Evolutionary conservation across 176 grass and related monocot species (phyloP).

Genomic region (Avena insularis): DNA sequence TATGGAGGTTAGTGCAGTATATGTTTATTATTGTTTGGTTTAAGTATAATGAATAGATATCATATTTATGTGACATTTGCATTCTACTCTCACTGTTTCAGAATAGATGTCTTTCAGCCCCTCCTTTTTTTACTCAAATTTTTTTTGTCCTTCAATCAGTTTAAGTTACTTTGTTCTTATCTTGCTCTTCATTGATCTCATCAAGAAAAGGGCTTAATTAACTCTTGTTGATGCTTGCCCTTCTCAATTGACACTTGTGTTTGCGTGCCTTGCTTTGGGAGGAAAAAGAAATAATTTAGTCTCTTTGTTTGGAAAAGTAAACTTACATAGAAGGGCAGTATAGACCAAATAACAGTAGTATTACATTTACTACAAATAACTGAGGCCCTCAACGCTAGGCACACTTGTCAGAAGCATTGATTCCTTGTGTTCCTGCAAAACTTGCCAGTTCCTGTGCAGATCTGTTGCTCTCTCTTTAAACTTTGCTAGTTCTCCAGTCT

Average conservation of each 20-base stretch:
- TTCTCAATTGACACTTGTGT: constrained; percentile 9
- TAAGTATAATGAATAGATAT: not conserved
- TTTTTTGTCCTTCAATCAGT: constrained; percentile 6
- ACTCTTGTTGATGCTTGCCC: not conserved
- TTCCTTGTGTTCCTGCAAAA: not conserved
- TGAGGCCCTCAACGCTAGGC: not conserved
- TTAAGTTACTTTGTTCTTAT: not conserved
- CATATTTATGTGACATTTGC: not conserved
- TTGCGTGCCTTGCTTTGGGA: not conserved
- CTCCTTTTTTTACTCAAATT: not conserved
- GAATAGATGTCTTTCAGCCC: not conserved
- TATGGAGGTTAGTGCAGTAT: not conserved
- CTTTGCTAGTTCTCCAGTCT: not conserved
- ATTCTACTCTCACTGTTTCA: not conserved
- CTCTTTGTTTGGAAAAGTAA: not conserved
- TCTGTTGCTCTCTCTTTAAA: not conserved
- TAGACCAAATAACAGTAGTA: not conserved
- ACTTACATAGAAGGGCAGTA: not conserved
- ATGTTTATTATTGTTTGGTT: not conserved
- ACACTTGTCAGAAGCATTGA: not conserved
- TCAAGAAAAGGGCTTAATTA: not conserved
- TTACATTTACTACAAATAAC: not conserved
- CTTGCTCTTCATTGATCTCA: not conserved
- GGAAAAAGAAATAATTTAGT: not conserved
- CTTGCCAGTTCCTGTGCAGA: not conserved